These are phyloP conservation scores for Xylaria bambusicola DNA, from an alignment of 495 filamentous ascomycete genomes.

Conservation along the genomic window DNA sequence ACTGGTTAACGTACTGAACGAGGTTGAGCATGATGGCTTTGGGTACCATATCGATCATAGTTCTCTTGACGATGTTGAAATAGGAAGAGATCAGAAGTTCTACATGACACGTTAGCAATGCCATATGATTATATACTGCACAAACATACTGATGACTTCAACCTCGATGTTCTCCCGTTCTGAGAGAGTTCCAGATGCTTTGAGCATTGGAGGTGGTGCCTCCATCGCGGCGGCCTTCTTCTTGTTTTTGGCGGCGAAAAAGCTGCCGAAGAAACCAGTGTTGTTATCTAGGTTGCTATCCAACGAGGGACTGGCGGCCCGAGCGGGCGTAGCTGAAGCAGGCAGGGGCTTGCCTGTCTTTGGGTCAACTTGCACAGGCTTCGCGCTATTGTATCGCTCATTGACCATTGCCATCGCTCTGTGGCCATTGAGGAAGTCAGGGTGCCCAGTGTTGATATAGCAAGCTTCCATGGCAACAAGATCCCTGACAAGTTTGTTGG, in stretches of 20 bases:
- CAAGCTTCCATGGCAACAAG: conserved; percentile 93
- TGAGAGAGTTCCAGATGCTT: conserved; percentile 86
- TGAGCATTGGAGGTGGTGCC: conserved; percentile 85
- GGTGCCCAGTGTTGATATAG: conserved; percentile 98
- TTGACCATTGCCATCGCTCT: conserved; percentile 98
- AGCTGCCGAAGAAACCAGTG: conserved; percentile 91
- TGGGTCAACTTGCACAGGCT: conserved; percentile 95
- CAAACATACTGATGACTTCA: conserved; percentile 92
- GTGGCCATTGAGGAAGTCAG: conserved; percentile 96
- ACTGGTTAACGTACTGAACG: conserved; percentile 71
- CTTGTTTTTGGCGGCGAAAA: conserved; percentile 98
- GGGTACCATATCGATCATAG: conserved; percentile 99
- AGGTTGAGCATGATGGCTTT: conserved; percentile 99
- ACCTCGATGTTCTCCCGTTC: conserved; percentile 94
- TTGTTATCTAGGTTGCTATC: conserved; percentile 55
- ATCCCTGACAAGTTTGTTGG: conserved; percentile 94
- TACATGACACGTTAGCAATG: conserved; percentile 41
- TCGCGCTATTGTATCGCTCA: conserved; percentile 75
- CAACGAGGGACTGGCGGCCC: conserved; percentile 69
- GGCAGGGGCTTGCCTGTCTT: conserved; percentile 97
- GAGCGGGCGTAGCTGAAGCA: conserved; percentile 57
- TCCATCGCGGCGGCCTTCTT: conserved; percentile 99
- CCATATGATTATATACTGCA: conserved; percentile 13
- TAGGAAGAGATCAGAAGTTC: conserved; percentile 95
- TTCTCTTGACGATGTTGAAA: conserved; percentile 95